phyloP scores from a whole-genome alignment of 257 asterid species.

The Avicennia marina region DNA sequence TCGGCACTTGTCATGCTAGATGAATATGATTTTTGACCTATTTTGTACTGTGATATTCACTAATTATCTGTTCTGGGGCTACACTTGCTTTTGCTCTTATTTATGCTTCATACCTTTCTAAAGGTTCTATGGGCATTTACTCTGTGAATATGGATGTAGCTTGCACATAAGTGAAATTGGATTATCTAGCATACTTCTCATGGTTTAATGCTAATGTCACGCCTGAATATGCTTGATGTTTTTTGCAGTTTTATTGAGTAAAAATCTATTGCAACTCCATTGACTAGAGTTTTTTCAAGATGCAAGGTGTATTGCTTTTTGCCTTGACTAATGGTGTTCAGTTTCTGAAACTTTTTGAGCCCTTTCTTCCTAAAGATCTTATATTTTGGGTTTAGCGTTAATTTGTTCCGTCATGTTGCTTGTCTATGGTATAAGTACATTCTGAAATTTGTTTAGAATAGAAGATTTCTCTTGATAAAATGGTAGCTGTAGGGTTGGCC shows the following conservation, averaged over 20 bases:
- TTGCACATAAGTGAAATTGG: not conserved
- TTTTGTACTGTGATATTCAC: slow-evolving; percentile 12
- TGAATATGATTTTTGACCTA: not conserved
- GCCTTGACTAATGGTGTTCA: slow-evolving; percentile 2
- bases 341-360: not conserved
- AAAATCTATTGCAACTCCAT: not conserved
- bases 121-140: not conserved
- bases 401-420: not conserved
- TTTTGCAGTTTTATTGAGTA: not conserved
- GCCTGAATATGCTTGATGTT: not conserved
- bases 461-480: not conserved
- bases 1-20: not conserved
- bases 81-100: not conserved
- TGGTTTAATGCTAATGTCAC: not conserved
- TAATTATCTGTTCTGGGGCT: slow-evolving; percentile 1
- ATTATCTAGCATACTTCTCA: not conserved
- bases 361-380: not conserved
- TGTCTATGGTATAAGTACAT: not conserved
- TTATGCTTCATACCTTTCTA: not conserved
- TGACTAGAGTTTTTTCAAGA: not conserved
- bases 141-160: not conserved
- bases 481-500: not conserved
- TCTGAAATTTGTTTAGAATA: not conserved
- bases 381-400: slow-evolving; percentile 1
- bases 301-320: not conserved